Percentiles rank a stretch among this genome's conserved stretches.
These are phyloP conservation scores for Podospora australis DNA, from an alignment of 495 filamentous ascomycete genomes.

Conservation along the genomic window DNA sequence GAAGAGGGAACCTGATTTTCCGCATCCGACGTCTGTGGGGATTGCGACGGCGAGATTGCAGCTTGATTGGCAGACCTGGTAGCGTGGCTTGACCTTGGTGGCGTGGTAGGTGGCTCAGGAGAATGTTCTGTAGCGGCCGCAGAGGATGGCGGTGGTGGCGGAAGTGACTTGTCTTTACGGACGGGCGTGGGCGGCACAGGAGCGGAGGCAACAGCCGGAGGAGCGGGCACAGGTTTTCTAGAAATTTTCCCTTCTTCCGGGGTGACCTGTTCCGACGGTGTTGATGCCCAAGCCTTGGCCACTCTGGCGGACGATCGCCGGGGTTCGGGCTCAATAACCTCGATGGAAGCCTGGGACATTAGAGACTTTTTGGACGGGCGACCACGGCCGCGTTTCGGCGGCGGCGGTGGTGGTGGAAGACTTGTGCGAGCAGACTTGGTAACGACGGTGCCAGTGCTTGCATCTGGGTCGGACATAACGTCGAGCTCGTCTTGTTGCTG, in stretches of 20 bases:
- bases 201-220: conserved; percentile 4
- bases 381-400: conserved; percentile 29
- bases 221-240: conserved; percentile 11
- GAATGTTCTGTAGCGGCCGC: conserved; percentile 11
- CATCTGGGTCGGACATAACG: conserved; percentile 40
- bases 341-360: conserved; percentile 10
- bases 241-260: conserved; percentile 1
- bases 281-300: conserved; percentile 3
- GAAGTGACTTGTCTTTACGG: conserved; percentile 25
- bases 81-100: conserved; percentile 21
- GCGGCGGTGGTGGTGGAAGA: conserved; percentile 14
- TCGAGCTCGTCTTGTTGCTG: conserved; percentile 27
- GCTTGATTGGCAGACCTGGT: conserved; percentile 33
- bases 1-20: conserved; percentile 71
- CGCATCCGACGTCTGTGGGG: conserved; percentile 72
- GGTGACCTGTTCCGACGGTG: conserved; percentile 8
- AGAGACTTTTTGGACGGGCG: conserved; percentile 27
- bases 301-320: background rate
- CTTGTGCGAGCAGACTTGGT: conserved; percentile 18
- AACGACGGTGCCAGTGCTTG: conserved; percentile 37
- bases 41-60: conserved; percentile 48
- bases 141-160: conserved; percentile 21
- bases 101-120: conserved; percentile 31
- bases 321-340: conserved; percentile 4
- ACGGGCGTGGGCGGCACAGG: conserved; percentile 12